Conservation (phyloP, 2,329 filamentous ascomycete genomes). For the Chaetomiaceae sp. region DNA sequence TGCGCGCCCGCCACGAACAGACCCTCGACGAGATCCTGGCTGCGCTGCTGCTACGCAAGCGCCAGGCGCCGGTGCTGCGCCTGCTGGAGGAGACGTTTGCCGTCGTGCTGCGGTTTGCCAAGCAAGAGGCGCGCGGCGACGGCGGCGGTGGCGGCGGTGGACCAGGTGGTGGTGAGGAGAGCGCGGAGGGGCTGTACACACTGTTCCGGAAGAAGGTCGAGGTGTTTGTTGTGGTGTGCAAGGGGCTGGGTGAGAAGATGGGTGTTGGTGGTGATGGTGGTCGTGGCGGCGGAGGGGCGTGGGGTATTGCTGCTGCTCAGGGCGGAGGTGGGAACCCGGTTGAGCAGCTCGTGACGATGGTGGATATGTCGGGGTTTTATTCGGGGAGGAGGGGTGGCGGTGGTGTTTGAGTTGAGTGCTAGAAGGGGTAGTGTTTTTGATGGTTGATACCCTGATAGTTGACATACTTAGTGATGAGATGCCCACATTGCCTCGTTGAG, state of each 20-base stretch:
- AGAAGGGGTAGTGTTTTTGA: neutral
- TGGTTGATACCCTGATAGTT: neutral
- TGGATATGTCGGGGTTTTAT: constrained; percentile 28
- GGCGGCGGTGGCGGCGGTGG: constrained; percentile 26
- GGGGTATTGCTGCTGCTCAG: constrained; percentile 23
- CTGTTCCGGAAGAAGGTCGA: constrained; percentile 65
- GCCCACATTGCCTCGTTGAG: no score
- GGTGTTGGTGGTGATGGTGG: no score
- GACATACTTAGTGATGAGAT: no score
- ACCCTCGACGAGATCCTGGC: constrained; percentile 71
- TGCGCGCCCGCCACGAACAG: constrained; percentile 65
- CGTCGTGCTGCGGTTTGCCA: constrained; percentile 66
- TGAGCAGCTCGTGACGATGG: constrained; percentile 25
- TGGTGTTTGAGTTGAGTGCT: neutral
- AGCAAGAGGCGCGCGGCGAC: constrained; percentile 32
- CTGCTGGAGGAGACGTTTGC: constrained; percentile 72
- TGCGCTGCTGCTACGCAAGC: constrained; percentile 64
- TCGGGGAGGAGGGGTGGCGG: constrained; percentile 4
- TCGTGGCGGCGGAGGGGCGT: constrained; percentile 9
- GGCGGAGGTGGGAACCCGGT: constrained; percentile 22
- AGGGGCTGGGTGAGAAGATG: constrained; percentile 59
- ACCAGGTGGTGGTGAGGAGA: constrained; percentile 22
- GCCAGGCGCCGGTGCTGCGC: constrained; percentile 65
- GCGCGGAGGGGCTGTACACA: constrained; percentile 48
- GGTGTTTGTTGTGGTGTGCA: constrained; percentile 68